phyloP scores from a whole-genome alignment of 768 basidiomycete genomes.

The Tulasnella sp. region DNA sequence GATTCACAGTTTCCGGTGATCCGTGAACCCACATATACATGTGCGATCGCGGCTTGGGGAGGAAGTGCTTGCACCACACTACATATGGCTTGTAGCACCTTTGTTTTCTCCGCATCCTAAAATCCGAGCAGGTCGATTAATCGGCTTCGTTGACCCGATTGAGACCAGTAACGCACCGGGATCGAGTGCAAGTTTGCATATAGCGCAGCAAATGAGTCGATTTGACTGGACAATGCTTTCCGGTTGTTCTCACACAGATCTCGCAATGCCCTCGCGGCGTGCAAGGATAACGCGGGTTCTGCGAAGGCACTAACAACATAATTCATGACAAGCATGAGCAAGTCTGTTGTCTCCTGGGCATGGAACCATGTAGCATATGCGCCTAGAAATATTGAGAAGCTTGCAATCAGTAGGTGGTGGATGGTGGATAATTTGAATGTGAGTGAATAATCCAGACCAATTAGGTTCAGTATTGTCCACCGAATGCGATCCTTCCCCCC shows the following conservation, averaged over 20 bases:
- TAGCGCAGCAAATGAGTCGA: constrained; percentile 71
- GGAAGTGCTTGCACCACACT: constrained; percentile 89
- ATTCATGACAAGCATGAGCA: constrained; percentile 52
- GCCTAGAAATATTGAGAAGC: too few species aligned
- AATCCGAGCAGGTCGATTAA: too few species aligned
- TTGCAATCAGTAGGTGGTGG: background rate
- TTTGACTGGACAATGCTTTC: constrained; percentile 68
- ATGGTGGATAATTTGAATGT: background rate
- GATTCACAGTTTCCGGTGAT: background rate
- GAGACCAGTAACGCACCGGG: constrained; percentile 40
- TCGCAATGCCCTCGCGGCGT: constrained; percentile 72
- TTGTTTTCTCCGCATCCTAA: constrained; percentile 76
- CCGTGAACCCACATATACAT: constrained; percentile 46
- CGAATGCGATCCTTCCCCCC: constrained; percentile 54
- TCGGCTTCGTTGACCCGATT: too few species aligned
- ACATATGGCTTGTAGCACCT: constrained; percentile 83
- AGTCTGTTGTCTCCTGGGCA: constrained; percentile 30
- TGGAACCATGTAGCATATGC: constrained; percentile 75
- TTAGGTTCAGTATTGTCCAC: constrained; percentile 59
- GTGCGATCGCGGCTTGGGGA: constrained; percentile 62
- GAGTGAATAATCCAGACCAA: constrained; percentile 40
- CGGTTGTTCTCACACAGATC: constrained; percentile 87
- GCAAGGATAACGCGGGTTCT: constrained; percentile 50
- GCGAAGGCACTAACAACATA: constrained; percentile 63
- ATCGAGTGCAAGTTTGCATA: constrained; percentile 66